Evolutionary conservation across 2,329 filamentous ascomycete species (phyloP), one percentile per base, ranked within the genome.

Genomic region (Cercospora citrullina): DNA sequence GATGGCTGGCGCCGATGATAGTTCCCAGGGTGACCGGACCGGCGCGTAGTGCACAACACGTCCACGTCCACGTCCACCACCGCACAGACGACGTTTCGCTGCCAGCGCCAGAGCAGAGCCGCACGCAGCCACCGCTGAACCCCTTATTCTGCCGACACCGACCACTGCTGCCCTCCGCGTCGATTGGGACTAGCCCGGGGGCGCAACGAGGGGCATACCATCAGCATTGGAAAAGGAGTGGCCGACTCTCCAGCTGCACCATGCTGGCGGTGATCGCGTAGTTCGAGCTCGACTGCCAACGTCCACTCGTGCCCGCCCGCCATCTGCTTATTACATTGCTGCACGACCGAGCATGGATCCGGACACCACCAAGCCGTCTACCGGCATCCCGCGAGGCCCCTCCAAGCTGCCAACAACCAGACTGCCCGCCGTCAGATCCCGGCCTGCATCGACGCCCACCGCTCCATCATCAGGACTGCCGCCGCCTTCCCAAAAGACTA

Each of bases 361-460:
- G 10, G 45, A 58, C 28, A 62, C 36, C 18, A 36, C 21, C 45
- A 63, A 55, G 31, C 61, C 61, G 21, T 64, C 62, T 8, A 64
- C 62, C 12, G 62, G 62, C 31, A 64, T 64, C 16, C 62, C 62
- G 21, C 28, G 62, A 64, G 62, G 62, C 48, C 31, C 62, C 28
- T 64, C 62, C 51, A 64, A 64, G 23, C 5, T 64, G 62, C 62
- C 62, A 6, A 64, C 62, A 4, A 57, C 62, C 28, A 57, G 62
- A 57, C 51, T 57, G 61, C 45, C 62, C n/a, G 48, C 62, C 51
- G 62, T 51, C 30, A 36, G 9, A 53, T 30, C 61, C 61, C 61
- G 61, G 28, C 48, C 61, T 18, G 31, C 61, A 4, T 63, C 61
- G 9, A 63, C 51, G 10, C 1, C 18, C 28, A 48, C 45, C 28